Base-by-base conservation (phyloP, 495 filamentous ascomycete genomes). In the Parathielavia appendiculata region DNA sequence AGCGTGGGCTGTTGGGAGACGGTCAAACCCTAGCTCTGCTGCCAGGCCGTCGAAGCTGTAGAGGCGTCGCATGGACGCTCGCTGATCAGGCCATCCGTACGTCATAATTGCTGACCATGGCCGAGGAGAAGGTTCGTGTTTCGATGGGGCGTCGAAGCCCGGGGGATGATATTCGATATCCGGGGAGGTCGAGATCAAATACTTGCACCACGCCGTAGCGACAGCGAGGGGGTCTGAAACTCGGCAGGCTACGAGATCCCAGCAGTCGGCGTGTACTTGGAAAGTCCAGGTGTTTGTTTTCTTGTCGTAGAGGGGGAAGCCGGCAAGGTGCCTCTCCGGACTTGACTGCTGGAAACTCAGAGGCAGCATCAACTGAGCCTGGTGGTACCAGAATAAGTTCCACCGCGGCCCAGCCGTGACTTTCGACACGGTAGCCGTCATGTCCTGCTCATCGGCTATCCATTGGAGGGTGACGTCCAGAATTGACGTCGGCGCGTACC, bases 231-330 rank as follows among this genome's bases (percentile, higher is more conserved):
- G 45, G 26, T 57, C 26, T 5, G 54, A 51, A 30, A 51, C 36
- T 7, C 48, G 60, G 49, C 47, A 45, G 16, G 53, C 39, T 19
- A 60, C 56, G 9, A 65, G 11, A 12, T 56, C 61, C 64, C 64
- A 66, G 49, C 64, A 66, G 52, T 63, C 61, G 16, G 57, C 58
- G 34, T 66, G 64, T 8, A 66, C 61, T 3, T 56, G 54, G 38
- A 63, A 63, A 12, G 45, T 54, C 64, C 64, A 66, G 7, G 23
- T 40, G 4, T 34, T 22, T 23, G 54, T 36, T 20, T 22, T 36
- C 26, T 54, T 19, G 16, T 16, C 38, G 41, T 55, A 59, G 19
- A 52, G 14, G 19, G 30, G 20, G 22, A 32, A 53, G 20, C 36
- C 36, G 2, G 3, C 4, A 35, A 32, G 5, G 16, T 30, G 1